Evolutionary conservation across 2,329 filamentous ascomycete species (phyloP), one percentile per base, ranked within the genome.

Genomic region (Colletotrichum aenigma): DNA sequence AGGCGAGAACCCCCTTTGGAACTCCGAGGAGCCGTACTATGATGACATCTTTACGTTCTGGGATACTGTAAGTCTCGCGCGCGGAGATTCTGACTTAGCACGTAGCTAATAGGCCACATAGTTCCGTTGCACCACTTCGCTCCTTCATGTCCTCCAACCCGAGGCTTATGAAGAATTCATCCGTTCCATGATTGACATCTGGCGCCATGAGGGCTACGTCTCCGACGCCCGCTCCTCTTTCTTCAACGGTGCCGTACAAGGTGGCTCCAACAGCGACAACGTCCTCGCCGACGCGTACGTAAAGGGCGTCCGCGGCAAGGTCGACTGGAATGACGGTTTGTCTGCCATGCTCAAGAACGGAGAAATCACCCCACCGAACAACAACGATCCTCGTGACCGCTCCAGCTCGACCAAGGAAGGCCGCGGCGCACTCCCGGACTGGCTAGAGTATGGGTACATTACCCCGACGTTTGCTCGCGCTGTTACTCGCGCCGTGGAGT

Each of bases 21-120:
- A 84, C 2, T 92, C 91, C 2, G 79, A 81, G 0, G 93, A 95
- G 81, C 93, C 93, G 3, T 94, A 94, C 79, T 95, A 93, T 79
- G 91, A 94, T 74, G 93, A 95, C 74, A 90, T 93, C 18, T 94
- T 94, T 79, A 94, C 93, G 0, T 88, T 93, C 26, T 95, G 93
- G 93, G 89, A 91, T 74, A 83, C 80, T 30, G 78, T 82, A 70
- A 67, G 78, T 68, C 21, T 12, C 16, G 21, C 9, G 13, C 61
- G 21, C n/a, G 6, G n/a, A 7, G 16, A 12, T 10, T 38, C n/a
- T 10, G 8, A 10, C 16, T 18, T 26, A 7, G 36, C 16, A 7
- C 3, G 18, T 21, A 16, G 24, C 34, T 64, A 36, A 64, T 24
- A 15, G 6, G n/a, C 30, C n/a, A 78, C 16, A 7, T 12, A 83